These are phyloP conservation scores for Nidula niveotomentosa DNA, from an alignment of 1,284 basidiomycete species.

Conservation along the genomic window DNA sequence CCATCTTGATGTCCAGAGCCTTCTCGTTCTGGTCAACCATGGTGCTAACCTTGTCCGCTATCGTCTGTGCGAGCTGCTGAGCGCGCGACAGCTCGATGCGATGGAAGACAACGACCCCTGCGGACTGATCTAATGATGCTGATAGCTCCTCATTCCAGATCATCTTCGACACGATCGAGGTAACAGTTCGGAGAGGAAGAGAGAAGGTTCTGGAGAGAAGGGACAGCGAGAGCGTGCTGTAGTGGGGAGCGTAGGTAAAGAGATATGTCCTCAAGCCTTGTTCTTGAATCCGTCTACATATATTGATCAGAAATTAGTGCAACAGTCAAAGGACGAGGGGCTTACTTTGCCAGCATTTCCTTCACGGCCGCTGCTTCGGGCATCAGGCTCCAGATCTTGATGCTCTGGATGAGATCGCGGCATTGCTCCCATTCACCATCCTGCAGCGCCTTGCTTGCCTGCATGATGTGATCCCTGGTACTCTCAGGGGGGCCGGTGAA, in stretches of 20 bases:
- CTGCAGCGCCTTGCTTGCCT: slow-evolving; percentile 96
- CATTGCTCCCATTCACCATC: slow-evolving; percentile 98
- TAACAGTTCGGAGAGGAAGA: slow-evolving; percentile 78
- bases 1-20: slow-evolving; percentile 87
- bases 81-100: slow-evolving; percentile 85
- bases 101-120: slow-evolving; percentile 87
- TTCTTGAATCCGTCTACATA: slow-evolving; percentile 89
- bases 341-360: slow-evolving; percentile 90
- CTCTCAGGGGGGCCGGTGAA: slow-evolving; percentile 99
- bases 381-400: slow-evolving; percentile 99
- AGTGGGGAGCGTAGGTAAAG: slow-evolving; percentile 97
- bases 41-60: slow-evolving; percentile 86
- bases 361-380: slow-evolving; percentile 88
- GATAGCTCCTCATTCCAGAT: slow-evolving; percentile 98
- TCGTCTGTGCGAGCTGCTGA: slow-evolving; percentile 86
- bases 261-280: slow-evolving; percentile 97
- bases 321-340: slow-evolving; percentile 10
- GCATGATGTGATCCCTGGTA: slow-evolving; percentile 99
- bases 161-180: slow-evolving; percentile 96
- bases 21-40: slow-evolving; percentile 98
- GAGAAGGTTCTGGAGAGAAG: slow-evolving; percentile 90
- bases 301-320: slow-evolving; percentile 7
- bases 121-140: slow-evolving; percentile 91
- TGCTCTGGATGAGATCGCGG: slow-evolving; percentile 89
- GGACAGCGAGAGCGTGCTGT: slow-evolving; percentile 87